A percentile compares a stretch with the other conserved stretches of the same genome.
Conservation (phyloP, 2,329 filamentous ascomycete genomes). For the Apiospora pterosperma region DNA sequence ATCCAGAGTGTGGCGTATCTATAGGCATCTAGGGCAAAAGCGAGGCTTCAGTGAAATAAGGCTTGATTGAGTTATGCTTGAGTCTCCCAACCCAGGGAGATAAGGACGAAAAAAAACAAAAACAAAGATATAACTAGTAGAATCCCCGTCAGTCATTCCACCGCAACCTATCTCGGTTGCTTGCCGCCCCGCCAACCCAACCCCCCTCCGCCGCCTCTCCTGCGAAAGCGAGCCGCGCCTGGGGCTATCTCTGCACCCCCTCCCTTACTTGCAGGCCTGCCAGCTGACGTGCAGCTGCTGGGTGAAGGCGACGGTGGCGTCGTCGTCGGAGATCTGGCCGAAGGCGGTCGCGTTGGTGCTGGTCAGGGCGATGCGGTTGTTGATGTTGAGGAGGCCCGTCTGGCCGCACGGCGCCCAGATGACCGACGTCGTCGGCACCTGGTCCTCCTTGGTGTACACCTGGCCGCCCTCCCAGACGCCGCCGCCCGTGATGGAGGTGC, state of each 20-base stretch:
- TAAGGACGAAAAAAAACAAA: background rate
- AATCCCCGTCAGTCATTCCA: background rate
- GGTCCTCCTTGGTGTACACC: slow-evolving; percentile 45
- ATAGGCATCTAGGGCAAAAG: background rate
- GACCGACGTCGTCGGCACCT: slow-evolving; percentile 39
- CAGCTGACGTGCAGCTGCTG: slow-evolving; percentile 41
- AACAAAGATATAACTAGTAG: background rate
- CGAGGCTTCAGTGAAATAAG: background rate
- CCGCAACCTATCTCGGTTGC: background rate
- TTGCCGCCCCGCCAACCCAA: background rate
- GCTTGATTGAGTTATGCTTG: background rate
- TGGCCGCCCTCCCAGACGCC: slow-evolving; percentile 38
- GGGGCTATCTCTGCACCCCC: background rate
- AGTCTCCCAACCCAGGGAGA: background rate
- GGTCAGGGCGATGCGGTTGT: slow-evolving; percentile 41
- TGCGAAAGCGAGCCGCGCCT: background rate
- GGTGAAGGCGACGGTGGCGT: slow-evolving; percentile 41
- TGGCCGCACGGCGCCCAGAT: slow-evolving; percentile 44
- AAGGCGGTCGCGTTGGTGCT: slow-evolving; percentile 31
- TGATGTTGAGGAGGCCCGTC: slow-evolving; percentile 43
- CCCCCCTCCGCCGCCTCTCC: too few relatives aligned
- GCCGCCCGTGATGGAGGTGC: slow-evolving; percentile 39
- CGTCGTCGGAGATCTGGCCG: slow-evolving; percentile 41
- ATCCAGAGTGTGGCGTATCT: too few relatives aligned
- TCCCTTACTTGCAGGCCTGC: slow-evolving; percentile 25